These are phyloP conservation scores for Polysphondylium violaceum DNA, from an alignment of 78 protist genomes.

Conservation along the genomic window DNA sequence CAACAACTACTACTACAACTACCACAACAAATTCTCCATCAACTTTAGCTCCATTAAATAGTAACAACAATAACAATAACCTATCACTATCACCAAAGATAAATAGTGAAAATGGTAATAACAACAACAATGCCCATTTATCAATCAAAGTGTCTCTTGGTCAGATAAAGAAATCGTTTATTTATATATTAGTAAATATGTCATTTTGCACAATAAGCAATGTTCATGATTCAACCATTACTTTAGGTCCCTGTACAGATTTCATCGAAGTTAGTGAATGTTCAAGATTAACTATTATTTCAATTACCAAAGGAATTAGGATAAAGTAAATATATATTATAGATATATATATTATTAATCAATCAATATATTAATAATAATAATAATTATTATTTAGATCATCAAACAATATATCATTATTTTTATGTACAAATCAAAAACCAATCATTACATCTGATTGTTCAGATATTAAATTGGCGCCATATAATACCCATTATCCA, in stretches of 20 bases:
- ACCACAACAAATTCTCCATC: background rate
- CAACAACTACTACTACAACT: background rate
- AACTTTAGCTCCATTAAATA: background rate
- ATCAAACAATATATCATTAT: slow-evolving; percentile 33
- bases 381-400: slow-evolving; percentile 16
- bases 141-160: slow-evolving; percentile 17
- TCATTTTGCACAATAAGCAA: slow-evolving; percentile 9
- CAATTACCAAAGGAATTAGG: slow-evolving; percentile 55
- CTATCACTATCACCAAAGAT: slow-evolving; percentile 11
- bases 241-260: slow-evolving; percentile 63
- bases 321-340: slow-evolving; percentile 16
- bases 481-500: slow-evolving; percentile 75
- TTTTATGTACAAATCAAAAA: slow-evolving; percentile 63
- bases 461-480: slow-evolving; percentile 26
- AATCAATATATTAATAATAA: background rate
- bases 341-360: background rate
- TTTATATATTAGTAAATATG: slow-evolving; percentile 41
- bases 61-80: background rate
- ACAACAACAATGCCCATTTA: background rate
- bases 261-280: slow-evolving; percentile 45
- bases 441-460: slow-evolving; percentile 68
- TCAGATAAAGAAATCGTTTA: slow-evolving; percentile 33
- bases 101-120: background rate
- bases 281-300: slow-evolving; percentile 38
- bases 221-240: slow-evolving; percentile 60